Base-by-base conservation (phyloP, 257 asterid species). In the Striga asiatica region DNA sequence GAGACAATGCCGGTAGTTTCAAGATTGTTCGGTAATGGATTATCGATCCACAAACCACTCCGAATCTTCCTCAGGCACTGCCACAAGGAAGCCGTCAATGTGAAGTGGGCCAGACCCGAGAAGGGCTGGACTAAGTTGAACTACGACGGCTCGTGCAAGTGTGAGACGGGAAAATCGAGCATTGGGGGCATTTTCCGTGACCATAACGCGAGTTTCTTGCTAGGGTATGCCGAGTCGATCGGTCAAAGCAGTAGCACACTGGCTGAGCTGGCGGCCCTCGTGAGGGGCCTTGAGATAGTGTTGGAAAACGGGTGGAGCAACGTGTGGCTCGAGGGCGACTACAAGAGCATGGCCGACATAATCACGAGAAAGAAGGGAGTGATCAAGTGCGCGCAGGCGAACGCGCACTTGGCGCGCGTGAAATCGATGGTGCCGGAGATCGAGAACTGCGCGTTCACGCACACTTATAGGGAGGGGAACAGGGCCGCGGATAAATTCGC, bases 91-190 rank as follows among this genome's bases (percentile, higher is more conserved):
- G 55, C 76, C 2, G 39, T 75, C 21, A 58, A 61, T 13, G 85
- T 78, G 54, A 57, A 61, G 20, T 83, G 93, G 94, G 47, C 70
- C 50, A 89, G 71, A 37, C 95, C 94, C 22, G 60, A 72, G 14
- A 56, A 34, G 0, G 89, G 92, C 2, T 89, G 92, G 95, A 89
- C 80, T 0, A 89, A 85, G 46, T 34, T 79, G 16, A 89, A 85
- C 76, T 85, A 68, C 60, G 95, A 89, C 37, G 97, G 94, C 2
- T 89, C 94, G 0, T 85, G 85, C 85, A 82, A 76, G 58, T 66
- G 72, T 71, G 66, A 74, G 50, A 77, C 89, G 0, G 92, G 94
- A 14, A 78, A 45, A 41, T 57, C 81, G 35, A 82, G 89, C 80
- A 81, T 85, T 35, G 92, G 94, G 9, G 94, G 93, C 4, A 61